These are phyloP conservation scores for Solanum virginianum DNA, from an alignment of 257 asterid species.

Conservation along the genomic window DNA sequence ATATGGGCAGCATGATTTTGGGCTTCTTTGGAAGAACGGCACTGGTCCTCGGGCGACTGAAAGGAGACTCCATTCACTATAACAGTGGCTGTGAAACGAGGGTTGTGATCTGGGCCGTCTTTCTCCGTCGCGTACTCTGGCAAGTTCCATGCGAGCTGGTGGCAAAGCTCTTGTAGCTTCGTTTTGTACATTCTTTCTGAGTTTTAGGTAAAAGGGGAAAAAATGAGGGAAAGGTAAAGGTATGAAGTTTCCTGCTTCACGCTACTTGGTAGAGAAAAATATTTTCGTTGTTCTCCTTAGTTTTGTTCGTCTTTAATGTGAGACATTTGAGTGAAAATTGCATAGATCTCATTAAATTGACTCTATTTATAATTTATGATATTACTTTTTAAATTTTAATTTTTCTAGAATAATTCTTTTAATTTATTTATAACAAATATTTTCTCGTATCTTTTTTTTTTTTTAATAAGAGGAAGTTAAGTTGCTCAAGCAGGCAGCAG, in stretches of 20 bases:
- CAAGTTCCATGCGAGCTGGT: conserved; percentile 30
- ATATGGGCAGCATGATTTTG: conserved; percentile 3
- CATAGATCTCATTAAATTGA: too few relatives aligned
- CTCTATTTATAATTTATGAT: too few relatives aligned
- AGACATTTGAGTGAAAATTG: too few relatives aligned
- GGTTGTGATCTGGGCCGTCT: conserved; percentile 52
- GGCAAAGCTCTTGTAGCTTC: conserved; percentile 60
- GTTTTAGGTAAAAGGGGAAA: neutral
- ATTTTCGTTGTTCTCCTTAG: too few relatives aligned
- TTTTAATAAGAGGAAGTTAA: too few relatives aligned
- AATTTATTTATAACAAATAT: too few relatives aligned
- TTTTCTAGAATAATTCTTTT: too few relatives aligned
- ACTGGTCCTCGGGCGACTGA: conserved; percentile 16
- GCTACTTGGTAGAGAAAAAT: neutral
- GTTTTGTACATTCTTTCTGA: conserved; percentile 32
- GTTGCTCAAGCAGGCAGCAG: too few relatives aligned
- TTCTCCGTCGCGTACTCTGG: conserved; percentile 37
- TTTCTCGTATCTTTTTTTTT: too few relatives aligned
- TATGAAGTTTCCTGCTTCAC: neutral
- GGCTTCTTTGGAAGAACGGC: conserved; percentile 8
- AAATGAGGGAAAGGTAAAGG: neutral
- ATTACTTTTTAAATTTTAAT: too few relatives aligned
- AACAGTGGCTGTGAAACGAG: conserved; percentile 41
- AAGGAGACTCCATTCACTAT: conserved; percentile 26
- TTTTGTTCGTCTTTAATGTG: too few relatives aligned